phyloP scores from a whole-genome alignment of 2,329 filamentous ascomycete genomes.

The Meredithiella fracta region DNA sequence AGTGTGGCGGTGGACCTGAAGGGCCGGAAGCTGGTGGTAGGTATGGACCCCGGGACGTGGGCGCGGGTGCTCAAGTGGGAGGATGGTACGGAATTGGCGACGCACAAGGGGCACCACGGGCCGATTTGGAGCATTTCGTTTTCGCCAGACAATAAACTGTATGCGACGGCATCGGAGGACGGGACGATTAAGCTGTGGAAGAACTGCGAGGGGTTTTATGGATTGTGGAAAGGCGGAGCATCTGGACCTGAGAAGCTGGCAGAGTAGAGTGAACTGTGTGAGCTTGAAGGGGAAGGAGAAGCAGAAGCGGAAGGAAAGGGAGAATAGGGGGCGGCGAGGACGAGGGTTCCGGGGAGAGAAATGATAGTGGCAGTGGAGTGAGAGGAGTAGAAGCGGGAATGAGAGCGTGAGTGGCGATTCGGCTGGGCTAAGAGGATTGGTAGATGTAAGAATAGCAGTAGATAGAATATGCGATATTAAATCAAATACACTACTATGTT shows the following conservation, averaged over 20 bases:
- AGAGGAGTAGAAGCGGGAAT: no score
- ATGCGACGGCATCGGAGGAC: constrained; percentile 91
- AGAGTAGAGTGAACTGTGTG: constrained; percentile 12
- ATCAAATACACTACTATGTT: no score
- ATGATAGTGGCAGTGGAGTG: no score
- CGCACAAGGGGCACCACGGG: constrained; percentile 92
- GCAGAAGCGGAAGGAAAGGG: not conserved
- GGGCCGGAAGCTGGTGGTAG: constrained; percentile 71
- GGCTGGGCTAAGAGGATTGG: no score
- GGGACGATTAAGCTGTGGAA: constrained; percentile 91
- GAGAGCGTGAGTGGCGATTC: not conserved
- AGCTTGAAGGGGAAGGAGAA: no score
- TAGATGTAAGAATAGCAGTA: no score
- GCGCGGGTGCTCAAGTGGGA: constrained; percentile 89
- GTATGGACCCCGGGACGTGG: constrained; percentile 86
- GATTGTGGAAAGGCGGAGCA: constrained; percentile 42
- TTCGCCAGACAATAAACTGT: constrained; percentile 87
- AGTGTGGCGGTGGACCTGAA: constrained; percentile 77
- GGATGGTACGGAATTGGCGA: constrained; percentile 44
- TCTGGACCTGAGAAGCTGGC: constrained; percentile 14
- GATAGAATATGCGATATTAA: no score
- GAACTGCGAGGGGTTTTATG: constrained; percentile 49
- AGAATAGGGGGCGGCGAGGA: not conserved
- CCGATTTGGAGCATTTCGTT: constrained; percentile 94
- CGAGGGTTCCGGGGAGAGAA: not conserved